These are phyloP conservation scores for Solanum phureja DNA, from an alignment of 257 asterid species.

Conservation along the genomic window DNA sequence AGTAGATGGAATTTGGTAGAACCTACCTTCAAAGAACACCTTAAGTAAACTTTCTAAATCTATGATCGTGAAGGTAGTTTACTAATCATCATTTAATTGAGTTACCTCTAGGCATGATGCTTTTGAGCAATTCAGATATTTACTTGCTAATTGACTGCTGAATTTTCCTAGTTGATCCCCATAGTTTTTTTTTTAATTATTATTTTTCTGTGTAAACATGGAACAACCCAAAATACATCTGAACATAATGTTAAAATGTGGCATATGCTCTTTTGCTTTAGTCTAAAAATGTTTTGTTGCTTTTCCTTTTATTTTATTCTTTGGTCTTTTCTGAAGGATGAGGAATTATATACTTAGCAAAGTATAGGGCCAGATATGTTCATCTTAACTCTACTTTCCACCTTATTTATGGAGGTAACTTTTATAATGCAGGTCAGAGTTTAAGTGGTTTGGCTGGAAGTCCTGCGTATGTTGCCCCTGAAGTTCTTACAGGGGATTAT, in stretches of 20 bases:
- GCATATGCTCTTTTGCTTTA: neutral
- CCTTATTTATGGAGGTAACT: neutral
- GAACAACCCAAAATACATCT: neutral
- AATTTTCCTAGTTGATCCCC: neutral
- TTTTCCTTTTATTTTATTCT: neutral
- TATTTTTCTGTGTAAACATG: neutral
- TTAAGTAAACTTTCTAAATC: neutral
- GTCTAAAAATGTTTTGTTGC: neutral
- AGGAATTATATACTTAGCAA: neutral
- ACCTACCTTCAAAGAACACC: neutral
- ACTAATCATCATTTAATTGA: neutral
- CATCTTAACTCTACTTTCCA: neutral
- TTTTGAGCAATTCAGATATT: neutral
- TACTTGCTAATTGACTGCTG: neutral
- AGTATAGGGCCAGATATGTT: neutral
- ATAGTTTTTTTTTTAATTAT: neutral
- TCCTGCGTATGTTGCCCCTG: slow-evolving; percentile 44
- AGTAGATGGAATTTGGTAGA: neutral
- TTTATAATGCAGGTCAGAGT: slow-evolving; percentile 22
- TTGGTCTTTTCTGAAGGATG: neutral
- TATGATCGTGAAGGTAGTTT: neutral
- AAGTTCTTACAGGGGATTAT: slow-evolving; percentile 31
- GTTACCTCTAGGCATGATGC: neutral
- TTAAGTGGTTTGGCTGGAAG: slow-evolving; percentile 43
- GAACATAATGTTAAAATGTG: neutral